Evolutionary conservation across 202 grass and related monocot genomes (phyloP).

Genomic region (Schoenoplectus tabernaemontani): DNA sequence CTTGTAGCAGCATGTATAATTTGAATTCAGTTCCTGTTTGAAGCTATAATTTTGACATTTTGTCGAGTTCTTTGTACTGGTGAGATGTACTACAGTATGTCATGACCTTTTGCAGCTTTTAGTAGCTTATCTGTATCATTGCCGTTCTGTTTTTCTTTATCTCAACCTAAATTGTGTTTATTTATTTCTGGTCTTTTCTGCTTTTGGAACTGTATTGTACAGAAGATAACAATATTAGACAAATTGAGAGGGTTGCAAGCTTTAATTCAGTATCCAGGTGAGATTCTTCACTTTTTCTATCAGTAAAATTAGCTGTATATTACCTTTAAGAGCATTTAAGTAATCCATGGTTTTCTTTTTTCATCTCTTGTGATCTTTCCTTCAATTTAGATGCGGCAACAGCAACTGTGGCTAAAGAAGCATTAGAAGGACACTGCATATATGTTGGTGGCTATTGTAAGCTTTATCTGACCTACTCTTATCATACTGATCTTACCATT

Average conservation of each 20-base stretch:
- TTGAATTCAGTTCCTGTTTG: background rate
- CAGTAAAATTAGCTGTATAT: slow-evolving; percentile 4
- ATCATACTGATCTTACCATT: slow-evolving; percentile 99
- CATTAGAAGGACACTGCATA: slow-evolving; percentile 97
- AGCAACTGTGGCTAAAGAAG: slow-evolving; percentile 89
- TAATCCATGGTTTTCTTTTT: slow-evolving; percentile 7
- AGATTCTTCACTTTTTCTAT: background rate
- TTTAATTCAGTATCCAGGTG: slow-evolving; percentile 86
- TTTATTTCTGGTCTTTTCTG: slow-evolving; percentile 73
- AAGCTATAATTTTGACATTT: background rate
- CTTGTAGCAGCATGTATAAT: background rate
- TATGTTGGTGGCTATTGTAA: slow-evolving; percentile 99
- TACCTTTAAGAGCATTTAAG: slow-evolving; percentile 22
- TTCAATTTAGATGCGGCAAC: slow-evolving; percentile 51
- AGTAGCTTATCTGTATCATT: background rate
- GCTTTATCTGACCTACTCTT: slow-evolving; percentile 99
- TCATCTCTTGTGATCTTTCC: background rate
- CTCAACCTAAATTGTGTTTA: background rate
- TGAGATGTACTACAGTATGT: slow-evolving; percentile 94
- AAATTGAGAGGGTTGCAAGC: slow-evolving; percentile 86
- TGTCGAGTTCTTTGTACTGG: no score
- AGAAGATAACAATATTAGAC: slow-evolving; percentile 92
- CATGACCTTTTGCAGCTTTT: slow-evolving; percentile 11
- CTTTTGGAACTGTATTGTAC: slow-evolving; percentile 69
- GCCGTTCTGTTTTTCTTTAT: background rate